These are phyloP conservation scores for Myxozyma geophila DNA, from an alignment of 805 yeast genomes.

Conservation along the genomic window DNA sequence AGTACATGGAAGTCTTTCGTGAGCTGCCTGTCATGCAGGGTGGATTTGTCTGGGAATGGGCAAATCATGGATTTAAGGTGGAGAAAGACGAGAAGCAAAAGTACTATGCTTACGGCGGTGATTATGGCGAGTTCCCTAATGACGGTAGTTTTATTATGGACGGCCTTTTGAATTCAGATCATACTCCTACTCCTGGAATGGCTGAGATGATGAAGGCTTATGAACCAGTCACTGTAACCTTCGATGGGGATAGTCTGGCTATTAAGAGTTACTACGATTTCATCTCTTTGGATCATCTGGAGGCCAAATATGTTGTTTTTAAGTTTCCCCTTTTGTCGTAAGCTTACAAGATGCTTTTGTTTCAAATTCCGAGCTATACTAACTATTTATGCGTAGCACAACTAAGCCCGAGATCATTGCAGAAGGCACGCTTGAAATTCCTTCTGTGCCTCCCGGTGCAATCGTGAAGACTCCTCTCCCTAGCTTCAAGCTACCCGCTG, in stretches of 20 bases:
- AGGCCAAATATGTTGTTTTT: conserved; percentile 8
- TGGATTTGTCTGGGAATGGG: conserved; percentile 52
- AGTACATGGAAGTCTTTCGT: conserved; percentile 46
- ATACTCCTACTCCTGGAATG: conserved; percentile 47
- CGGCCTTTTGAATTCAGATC: conserved; percentile 45
- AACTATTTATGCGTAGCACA: not conserved
- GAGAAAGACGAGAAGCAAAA: conserved; percentile 27
- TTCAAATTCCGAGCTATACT: not conserved
- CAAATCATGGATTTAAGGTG: conserved; percentile 46
- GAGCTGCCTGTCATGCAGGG: conserved; percentile 45
- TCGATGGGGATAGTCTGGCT: conserved; percentile 18
- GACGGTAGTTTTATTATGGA: conserved; percentile 50
- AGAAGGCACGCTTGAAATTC: conserved; percentile 2
- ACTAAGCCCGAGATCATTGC: not conserved
- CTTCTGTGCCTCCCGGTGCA: not conserved
- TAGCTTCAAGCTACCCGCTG: not conserved
- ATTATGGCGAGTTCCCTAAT: conserved; percentile 47
- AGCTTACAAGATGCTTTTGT: not conserved
- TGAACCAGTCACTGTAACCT: conserved; percentile 42
- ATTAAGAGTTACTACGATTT: conserved; percentile 40
- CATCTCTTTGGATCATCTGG: conserved; percentile 33
- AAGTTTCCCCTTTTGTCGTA: conserved; percentile 9
- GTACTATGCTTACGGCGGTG: conserved; percentile 47
- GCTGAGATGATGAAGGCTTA: conserved; percentile 45
- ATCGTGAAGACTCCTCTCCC: not conserved